phyloP scores from a whole-genome alignment of 164 flowering plant genomes.

The Liquidambar formosana region DNA sequence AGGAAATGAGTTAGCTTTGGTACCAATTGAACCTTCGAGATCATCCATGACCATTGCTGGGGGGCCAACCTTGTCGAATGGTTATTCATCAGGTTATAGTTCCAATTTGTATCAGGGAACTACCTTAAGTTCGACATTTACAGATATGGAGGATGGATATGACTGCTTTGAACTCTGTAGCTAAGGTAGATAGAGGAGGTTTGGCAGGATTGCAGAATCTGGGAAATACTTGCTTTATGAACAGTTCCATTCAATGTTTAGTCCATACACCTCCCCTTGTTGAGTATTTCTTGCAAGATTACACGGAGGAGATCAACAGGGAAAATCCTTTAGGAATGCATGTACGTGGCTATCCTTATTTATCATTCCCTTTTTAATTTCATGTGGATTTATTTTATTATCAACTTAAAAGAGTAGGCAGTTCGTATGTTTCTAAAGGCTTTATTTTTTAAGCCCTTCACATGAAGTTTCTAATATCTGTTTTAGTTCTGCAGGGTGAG shows the following conservation, averaged over 20 bases:
- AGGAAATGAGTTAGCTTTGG: conserved; percentile 78
- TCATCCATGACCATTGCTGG: conserved; percentile 75
- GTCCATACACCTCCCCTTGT: conserved; percentile 85
- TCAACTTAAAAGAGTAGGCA: no score
- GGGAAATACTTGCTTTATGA: conserved; percentile 99
- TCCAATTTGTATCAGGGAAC: conserved; percentile 41
- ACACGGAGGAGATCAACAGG: conserved; percentile 75
- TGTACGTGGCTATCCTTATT: conserved; percentile 43
- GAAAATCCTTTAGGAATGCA: conserved; percentile 91
- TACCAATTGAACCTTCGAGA: conserved; percentile 74
- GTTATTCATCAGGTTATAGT: conserved; percentile 47
- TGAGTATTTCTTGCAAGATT: conserved; percentile 87
- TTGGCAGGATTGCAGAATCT: conserved; percentile 94
- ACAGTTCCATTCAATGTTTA: conserved; percentile 93
- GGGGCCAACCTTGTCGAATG: conserved; percentile 72
- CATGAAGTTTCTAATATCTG: conserved; percentile 19
- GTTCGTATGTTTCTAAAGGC: no score
- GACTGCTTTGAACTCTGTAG: conserved; percentile 25
- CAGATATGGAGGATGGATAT: conserved; percentile 48
- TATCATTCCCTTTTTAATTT: not conserved
- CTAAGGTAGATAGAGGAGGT: conserved; percentile 64
- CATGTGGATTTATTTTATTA: not conserved
- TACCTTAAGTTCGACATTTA: conserved; percentile 32
- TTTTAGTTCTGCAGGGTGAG: conserved; percentile 75
- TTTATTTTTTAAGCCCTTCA: not conserved